Percentiles rank a stretch among this genome's conserved stretches.
phyloP scores from a whole-genome alignment of 306 rosid genomes.

The Dicorynia guianensis region DNA sequence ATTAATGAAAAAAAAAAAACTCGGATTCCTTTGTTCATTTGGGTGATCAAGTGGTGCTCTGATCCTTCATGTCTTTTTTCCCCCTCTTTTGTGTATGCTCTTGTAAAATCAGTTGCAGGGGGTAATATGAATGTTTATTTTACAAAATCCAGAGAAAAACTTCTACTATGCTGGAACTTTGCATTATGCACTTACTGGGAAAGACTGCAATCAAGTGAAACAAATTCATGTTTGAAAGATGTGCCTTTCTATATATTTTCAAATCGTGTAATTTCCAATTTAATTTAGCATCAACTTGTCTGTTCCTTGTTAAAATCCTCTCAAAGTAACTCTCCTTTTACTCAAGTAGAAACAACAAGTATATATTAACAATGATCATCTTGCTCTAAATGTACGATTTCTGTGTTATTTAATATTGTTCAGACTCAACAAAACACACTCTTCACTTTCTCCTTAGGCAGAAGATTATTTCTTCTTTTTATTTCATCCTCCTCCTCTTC shows the following conservation, averaged over 20 bases:
- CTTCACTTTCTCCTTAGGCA: neutral
- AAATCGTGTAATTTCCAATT: neutral
- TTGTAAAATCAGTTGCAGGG: neutral
- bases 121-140: neutral
- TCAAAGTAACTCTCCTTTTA: neutral
- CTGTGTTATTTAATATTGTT: neutral
- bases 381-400: neutral
- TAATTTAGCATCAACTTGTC: neutral
- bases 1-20: neutral
- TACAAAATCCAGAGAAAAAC: neutral
- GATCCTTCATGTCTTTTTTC: neutral
- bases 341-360: neutral
- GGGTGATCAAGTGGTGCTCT: neutral
- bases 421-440: neutral
- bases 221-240: constrained; percentile 1
- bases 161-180: neutral
- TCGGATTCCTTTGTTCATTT: neutral
- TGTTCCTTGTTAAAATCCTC: neutral
- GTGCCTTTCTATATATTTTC: neutral
- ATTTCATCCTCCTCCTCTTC: too few relatives aligned
- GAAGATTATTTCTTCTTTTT: neutral
- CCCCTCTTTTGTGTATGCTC: neutral
- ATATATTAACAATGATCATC: neutral
- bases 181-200: neutral
- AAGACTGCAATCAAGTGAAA: neutral